phyloP scores from a whole-genome alignment of 129 eudicot genomes.

The Tanacetum coccineum region DNA sequence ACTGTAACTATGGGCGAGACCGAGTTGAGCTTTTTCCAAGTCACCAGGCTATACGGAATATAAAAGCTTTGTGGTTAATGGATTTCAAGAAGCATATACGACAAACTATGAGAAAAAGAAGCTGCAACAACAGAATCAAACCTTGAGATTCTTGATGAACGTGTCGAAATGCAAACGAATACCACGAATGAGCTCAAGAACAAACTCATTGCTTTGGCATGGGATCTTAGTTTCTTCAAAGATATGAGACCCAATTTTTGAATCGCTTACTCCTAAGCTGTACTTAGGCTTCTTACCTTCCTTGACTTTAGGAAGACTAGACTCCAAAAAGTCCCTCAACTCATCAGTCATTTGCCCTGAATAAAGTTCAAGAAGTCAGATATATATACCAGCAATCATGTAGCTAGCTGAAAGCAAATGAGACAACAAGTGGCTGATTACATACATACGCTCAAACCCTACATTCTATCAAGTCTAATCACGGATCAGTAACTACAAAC shows the following conservation, averaged over 20 bases:
- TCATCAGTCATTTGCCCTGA: constrained; percentile 90
- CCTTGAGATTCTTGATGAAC: constrained; percentile 76
- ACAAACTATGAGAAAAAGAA: neutral
- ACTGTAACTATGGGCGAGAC: constrained; percentile 89
- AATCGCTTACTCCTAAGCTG: constrained; percentile 72
- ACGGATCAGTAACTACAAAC: neutral
- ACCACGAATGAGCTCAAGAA: constrained; percentile 88
- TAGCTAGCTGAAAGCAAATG: constrained; percentile 6
- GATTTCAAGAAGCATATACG: neutral
- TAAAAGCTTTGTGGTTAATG: neutral
- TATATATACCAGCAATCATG: constrained; percentile 8
- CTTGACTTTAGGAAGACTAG: constrained; percentile 64
- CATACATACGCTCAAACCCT: neutral
- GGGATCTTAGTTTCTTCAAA: constrained; percentile 73
- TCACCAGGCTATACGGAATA: constrained; percentile 65
- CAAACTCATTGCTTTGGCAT: constrained; percentile 86
- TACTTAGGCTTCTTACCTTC: constrained; percentile 78
- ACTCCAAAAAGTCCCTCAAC: constrained; percentile 75
- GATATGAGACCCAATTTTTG: constrained; percentile 81
- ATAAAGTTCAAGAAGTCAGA: neutral
- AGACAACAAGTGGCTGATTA: neutral
- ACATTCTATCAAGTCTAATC: neutral
- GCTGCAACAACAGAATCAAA: constrained; percentile 8
- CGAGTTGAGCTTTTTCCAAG: constrained; percentile 90
- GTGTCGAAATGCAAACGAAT: constrained; percentile 69